A percentile compares a stretch with the other conserved stretches of the same genome.
Evolutionary conservation across 2,329 filamentous ascomycete genomes (phyloP).

Genomic region (Pseudogymnoascus sp.): DNA sequence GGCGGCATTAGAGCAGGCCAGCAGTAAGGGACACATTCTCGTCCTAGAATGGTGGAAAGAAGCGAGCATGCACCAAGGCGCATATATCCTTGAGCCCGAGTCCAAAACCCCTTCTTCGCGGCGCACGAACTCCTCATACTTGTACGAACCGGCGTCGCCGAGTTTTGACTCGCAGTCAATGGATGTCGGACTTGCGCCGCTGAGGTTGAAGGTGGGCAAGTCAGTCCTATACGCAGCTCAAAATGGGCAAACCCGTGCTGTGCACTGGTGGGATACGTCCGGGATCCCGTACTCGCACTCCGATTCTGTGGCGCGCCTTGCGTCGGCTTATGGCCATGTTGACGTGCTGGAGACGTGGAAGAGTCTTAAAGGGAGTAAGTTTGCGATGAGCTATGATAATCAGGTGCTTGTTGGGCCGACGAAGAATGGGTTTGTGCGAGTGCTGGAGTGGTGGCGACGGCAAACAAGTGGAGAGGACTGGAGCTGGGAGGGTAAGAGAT

Average conservation of each 20-base stretch:
- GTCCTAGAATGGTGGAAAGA: slow-evolving; percentile 93
- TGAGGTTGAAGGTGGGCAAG: slow-evolving; percentile 71
- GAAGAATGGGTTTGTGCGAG: slow-evolving; percentile 72
- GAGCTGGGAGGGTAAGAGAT: slow-evolving; percentile 41
- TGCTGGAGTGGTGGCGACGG: slow-evolving; percentile 87
- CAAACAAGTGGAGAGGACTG: slow-evolving; percentile 51
- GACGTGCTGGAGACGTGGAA: slow-evolving; percentile 79
- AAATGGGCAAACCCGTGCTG: slow-evolving; percentile 65
- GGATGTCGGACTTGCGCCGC: slow-evolving; percentile 24
- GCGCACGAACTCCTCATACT: slow-evolving; percentile 17
- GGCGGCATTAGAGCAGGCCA: slow-evolving; percentile 78
- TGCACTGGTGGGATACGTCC: slow-evolving; percentile 82
- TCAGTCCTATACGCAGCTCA: slow-evolving; percentile 78
- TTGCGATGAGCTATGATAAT: slow-evolving; percentile 61
- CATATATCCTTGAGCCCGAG: slow-evolving; percentile 36
- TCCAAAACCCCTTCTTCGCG: slow-evolving; percentile 16
- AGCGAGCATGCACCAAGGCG: slow-evolving; percentile 50
- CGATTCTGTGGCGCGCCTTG: slow-evolving; percentile 75
- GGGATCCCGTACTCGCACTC: slow-evolving; percentile 72
- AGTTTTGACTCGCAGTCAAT: slow-evolving; percentile 11
- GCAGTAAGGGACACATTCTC: slow-evolving; percentile 70
- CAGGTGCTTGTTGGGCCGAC: slow-evolving; percentile 81
- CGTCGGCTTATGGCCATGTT: slow-evolving; percentile 77
- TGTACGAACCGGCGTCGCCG: slow-evolving; percentile 13
- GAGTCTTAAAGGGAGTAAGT: slow-evolving; percentile 59